Base-by-base conservation (phyloP, 148 eudicot species). In the Pouteria glomerata region DNA sequence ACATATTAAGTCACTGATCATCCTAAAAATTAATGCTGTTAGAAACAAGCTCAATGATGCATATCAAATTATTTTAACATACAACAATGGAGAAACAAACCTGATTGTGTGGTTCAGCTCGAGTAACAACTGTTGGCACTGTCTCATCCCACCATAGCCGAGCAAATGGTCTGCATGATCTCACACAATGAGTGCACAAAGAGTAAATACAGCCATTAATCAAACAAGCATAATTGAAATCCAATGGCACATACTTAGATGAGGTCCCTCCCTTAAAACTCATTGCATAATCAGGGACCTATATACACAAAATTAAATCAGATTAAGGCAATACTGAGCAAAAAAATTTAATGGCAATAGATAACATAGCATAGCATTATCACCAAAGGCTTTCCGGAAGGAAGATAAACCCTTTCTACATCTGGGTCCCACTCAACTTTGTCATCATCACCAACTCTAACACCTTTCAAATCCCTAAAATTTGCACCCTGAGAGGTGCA, bases 21-120 rank as follows among this genome's bases (percentile, higher is more conserved):
- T n/a, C n/a, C n/a, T n/a, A n/a, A n/a, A n/a, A n/a, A n/a, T n/a
- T n/a, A n/a, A n/a, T n/a, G n/a, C n/a, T n/a, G n/a, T n/a, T n/a
- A n/a, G n/a, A n/a, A n/a, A n/a, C n/a, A n/a, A n/a, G n/a, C n/a
- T n/a, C n/a, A n/a, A n/a, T n/a, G n/a, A n/a, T n/a, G n/a, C n/a
- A n/a, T n/a, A n/a, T n/a, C n/a, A n/a, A n/a, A n/a, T n/a, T n/a
- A n/a, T n/a, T n/a, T n/a, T n/a, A n/a, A n/a, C n/a, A n/a, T n/a
- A n/a, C n/a, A n/a, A n/a, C n/a, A n/a, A n/a, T n/a, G 7, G 14
- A 37, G 53, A 27, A 59, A 50, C 7, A 14, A 57, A 82, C 86
- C 64, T 95, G 98, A 26, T 95, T 95, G 55, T 95, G 96, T 6
- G 98, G 98, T 39, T 94, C 96, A 8, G 98, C 97, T 42, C 98